Percentiles rank a stretch among this genome's conserved stretches.
These are phyloP conservation scores for Dimargaris cristalligena DNA, from an alignment of 192 early-diverging fungal species.

Conservation along the genomic window DNA sequence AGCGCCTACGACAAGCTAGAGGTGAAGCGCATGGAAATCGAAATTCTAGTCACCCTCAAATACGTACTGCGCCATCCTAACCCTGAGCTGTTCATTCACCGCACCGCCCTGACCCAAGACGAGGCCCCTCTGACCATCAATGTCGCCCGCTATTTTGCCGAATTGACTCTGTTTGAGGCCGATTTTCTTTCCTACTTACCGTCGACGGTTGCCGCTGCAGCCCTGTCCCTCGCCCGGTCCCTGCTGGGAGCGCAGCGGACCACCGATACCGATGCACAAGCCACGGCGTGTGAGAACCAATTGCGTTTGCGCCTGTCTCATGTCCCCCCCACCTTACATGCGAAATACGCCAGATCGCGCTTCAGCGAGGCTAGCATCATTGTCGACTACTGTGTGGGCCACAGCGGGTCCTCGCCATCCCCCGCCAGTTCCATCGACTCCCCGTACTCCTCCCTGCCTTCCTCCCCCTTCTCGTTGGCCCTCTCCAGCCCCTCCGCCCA, in stretches of 20 bases:
- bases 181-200: conserved; percentile 23
- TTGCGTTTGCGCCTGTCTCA: conserved; percentile 20
- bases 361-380: conserved; percentile 24
- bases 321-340: conserved; percentile 21
- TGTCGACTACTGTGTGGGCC: conserved; percentile 23
- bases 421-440: background rate
- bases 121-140: conserved; percentile 14
- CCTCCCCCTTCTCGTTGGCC: background rate
- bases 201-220: conserved; percentile 21
- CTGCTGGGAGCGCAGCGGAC: conserved; percentile 15
- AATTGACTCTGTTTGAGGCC: conserved; percentile 21
- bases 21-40: conserved; percentile 23
- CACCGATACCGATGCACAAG: conserved; percentile 14
- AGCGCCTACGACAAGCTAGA: conserved; percentile 22
- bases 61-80: conserved; percentile 21
- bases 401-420: background rate
- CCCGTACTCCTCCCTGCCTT: background rate
- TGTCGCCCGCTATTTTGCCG: conserved; percentile 24
- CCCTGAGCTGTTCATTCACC: conserved; percentile 23
- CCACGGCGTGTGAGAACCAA: conserved; percentile 16
- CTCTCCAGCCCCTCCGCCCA: background rate
- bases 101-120: conserved; percentile 17
- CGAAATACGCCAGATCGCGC: conserved; percentile 19
- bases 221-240: conserved; percentile 20
- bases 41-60: conserved; percentile 23